Percentiles rank a stretch among this genome's conserved stretches.
These are phyloP conservation scores for Ceratobasidium sp. DNA, from an alignment of 1,284 basidiomycete genomes.

Conservation along the genomic window DNA sequence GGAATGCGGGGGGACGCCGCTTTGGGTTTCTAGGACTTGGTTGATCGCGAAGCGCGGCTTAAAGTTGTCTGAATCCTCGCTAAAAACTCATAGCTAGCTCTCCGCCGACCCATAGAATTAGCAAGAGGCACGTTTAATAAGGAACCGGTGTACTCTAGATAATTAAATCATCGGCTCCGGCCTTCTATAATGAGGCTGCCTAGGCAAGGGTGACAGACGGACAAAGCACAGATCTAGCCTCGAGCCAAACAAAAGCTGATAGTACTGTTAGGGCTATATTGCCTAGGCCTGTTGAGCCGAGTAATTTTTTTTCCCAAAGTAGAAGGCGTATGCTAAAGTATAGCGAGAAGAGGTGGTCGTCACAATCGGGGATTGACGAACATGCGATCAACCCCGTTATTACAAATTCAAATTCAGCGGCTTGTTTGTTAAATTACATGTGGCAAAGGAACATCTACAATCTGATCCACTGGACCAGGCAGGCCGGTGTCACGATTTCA, in stretches of 20 bases:
- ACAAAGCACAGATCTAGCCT: neutral
- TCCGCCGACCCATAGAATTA: neutral
- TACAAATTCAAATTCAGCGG: neutral
- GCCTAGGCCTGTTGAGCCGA: neutral
- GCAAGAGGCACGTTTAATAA: neutral
- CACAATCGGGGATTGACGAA: neutral
- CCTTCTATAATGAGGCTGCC: neutral
- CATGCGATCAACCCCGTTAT: neutral
- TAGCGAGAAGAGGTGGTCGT: slow-evolving; percentile 13
- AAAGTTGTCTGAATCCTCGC: neutral
- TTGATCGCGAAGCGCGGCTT: neutral
- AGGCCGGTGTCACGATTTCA: neutral
- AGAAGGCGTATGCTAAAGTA: neutral
- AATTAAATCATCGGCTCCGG: neutral
- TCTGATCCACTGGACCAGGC: neutral
- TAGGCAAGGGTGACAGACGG: neutral
- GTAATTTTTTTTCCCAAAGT: neutral
- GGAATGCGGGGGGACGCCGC: neutral
- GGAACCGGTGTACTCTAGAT: neutral
- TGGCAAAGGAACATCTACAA: too few species aligned
- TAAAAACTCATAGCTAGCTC: neutral
- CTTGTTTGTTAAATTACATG: neutral
- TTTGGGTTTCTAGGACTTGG: neutral
- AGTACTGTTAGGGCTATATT: neutral
- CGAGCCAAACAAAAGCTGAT: neutral